Percentiles rank a stretch among this genome's conserved stretches.
Evolutionary conservation across 768 basidiomycete species (phyloP).

Genomic region (Trametes elegans): DNA sequence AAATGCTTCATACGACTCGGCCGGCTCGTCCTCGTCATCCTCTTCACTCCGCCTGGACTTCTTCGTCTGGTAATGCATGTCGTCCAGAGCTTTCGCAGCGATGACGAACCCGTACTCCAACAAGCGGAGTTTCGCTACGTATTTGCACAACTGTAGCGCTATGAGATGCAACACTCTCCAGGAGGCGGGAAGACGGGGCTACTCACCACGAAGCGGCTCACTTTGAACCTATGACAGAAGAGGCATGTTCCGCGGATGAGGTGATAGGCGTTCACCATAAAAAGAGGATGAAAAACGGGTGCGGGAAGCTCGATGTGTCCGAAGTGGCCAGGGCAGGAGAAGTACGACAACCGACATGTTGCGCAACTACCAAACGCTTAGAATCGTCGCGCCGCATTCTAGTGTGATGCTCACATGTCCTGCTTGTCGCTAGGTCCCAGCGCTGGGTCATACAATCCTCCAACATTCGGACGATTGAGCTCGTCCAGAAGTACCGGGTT

Average conservation of each 20-base stretch:
- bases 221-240: slow-evolving; percentile 93
- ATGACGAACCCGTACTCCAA: slow-evolving; percentile 88
- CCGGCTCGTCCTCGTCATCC: slow-evolving; percentile 41
- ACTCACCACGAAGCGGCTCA: slow-evolving; percentile 67
- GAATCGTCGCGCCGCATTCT: no score
- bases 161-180: not conserved
- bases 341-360: slow-evolving; percentile 91
- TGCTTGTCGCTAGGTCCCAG: slow-evolving; percentile 86
- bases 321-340: slow-evolving; percentile 95
- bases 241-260: slow-evolving; percentile 85
- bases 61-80: slow-evolving; percentile 47
- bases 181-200: slow-evolving; percentile 7
- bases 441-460: slow-evolving; percentile 93
- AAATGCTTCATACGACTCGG: slow-evolving; percentile 63
- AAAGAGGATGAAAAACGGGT: slow-evolving; percentile 95
- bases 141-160: slow-evolving; percentile 68
- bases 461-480: slow-evolving; percentile 85
- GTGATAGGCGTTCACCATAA: slow-evolving; percentile 88
- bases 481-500: slow-evolving; percentile 94
- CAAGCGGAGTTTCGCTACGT: slow-evolving; percentile 80
- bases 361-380: no score
- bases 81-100: slow-evolving; percentile 75
- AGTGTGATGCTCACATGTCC: slow-evolving; percentile 82
- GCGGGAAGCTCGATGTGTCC: slow-evolving; percentile 96
- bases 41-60: slow-evolving; percentile 39